Percentiles rank a stretch among this genome's conserved stretches.
phyloP scores from a whole-genome alignment of 306 rosid species.

The Vigna hirtella region DNA sequence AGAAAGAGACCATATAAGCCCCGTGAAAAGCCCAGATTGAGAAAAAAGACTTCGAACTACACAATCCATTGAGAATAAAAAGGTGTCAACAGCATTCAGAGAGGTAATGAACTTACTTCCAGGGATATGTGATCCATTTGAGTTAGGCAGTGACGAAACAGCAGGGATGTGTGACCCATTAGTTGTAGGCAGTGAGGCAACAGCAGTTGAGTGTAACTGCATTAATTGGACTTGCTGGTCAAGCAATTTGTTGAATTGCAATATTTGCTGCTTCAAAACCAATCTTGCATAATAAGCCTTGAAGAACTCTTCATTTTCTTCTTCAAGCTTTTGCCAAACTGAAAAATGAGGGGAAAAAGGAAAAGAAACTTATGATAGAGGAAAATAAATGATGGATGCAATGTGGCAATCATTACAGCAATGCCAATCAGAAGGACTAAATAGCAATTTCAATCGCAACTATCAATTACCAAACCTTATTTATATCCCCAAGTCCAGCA shows the following conservation, averaged over 20 bases:
- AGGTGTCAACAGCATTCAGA: conserved; percentile 23
- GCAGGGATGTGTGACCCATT: conserved; percentile 68
- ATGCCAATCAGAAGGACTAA: conserved; percentile 25
- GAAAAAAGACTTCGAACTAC: background rate
- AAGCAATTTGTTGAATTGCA: conserved; percentile 83
- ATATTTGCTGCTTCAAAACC: conserved; percentile 84
- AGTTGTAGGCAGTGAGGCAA: conserved; percentile 64
- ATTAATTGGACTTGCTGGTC: conserved; percentile 73
- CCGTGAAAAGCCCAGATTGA: background rate
- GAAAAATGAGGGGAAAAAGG: conserved; percentile 41
- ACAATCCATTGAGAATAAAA: background rate
- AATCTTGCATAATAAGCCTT: conserved; percentile 85
- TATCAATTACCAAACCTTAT: background rate
- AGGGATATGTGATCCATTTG: conserved; percentile 83
- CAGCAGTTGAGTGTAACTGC: conserved; percentile 65
- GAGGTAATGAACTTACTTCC: conserved; percentile 54
- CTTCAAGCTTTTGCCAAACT: conserved; percentile 98
- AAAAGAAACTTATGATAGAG: conserved; percentile 24
- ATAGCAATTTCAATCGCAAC: conserved; percentile 27
- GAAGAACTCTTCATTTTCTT: conserved; percentile 90
- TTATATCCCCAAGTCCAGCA: conserved; percentile 18
- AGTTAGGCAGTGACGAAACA: conserved; percentile 45
- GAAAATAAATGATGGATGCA: conserved; percentile 9
- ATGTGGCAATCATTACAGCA: conserved; percentile 11
- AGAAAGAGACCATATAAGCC: background rate